These are phyloP conservation scores for Mitosporidium daphniae DNA, from an alignment of 371 early-diverging fungal species.

Conservation along the genomic window DNA sequence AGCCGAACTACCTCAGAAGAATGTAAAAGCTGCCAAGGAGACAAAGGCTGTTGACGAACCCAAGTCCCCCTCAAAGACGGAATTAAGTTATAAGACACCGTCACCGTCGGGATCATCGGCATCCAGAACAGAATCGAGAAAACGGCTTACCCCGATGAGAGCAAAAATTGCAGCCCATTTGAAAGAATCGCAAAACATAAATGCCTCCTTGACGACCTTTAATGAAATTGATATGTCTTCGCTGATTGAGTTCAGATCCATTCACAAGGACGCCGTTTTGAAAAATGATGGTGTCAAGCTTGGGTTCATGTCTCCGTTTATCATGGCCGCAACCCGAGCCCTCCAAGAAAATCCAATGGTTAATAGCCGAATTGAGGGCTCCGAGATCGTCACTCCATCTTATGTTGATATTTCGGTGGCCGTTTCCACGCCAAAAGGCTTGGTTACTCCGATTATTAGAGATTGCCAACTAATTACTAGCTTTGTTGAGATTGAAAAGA, in stretches of 20 bases:
- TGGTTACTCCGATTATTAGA: constrained; percentile 74
- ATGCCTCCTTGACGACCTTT: constrained; percentile 80
- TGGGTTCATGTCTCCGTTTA: constrained; percentile 85
- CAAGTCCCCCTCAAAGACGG: too few species aligned
- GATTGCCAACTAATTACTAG: constrained; percentile 44
- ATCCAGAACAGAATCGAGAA: too few species aligned
- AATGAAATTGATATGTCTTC: constrained; percentile 78
- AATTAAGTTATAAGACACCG: too few species aligned
- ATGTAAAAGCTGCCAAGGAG: too few species aligned
- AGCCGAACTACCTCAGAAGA: too few species aligned
- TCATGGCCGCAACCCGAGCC: constrained; percentile 44
- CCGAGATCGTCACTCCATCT: constrained; percentile 45
- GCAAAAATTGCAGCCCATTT: constrained; percentile 52
- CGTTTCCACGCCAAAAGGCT: constrained; percentile 83
- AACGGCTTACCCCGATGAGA: too few species aligned
- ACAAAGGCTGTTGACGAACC: too few species aligned
- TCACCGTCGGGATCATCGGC: too few species aligned
- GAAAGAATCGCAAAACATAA: constrained; percentile 74
- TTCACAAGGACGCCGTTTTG: constrained; percentile 59
- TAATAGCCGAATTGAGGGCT: constrained; percentile 54
- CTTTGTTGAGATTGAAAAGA: constrained; percentile 53
- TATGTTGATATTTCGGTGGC: constrained; percentile 74
- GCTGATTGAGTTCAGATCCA: constrained; percentile 38
- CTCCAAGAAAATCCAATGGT: constrained; percentile 51
- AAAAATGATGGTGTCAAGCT: constrained; percentile 76